These are phyloP conservation scores for Salinomyces thailandicus DNA, from an alignment of 2,329 filamentous ascomycete species.

Conservation along the genomic window DNA sequence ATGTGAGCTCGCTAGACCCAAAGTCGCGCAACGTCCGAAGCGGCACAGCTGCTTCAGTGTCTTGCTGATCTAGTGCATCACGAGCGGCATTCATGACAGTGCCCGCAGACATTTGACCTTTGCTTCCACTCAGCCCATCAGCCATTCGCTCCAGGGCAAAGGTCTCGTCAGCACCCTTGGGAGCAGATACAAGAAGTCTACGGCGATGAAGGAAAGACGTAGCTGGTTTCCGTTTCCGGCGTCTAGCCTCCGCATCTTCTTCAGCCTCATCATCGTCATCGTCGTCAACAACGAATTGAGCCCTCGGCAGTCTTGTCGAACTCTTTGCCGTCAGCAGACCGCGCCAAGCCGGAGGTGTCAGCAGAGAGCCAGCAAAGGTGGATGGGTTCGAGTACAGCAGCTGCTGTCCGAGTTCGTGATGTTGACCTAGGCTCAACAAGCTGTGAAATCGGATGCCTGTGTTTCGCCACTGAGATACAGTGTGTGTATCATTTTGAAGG, in stretches of 20 bases:
- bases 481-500: not conserved
- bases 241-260: too few species aligned
- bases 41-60: not conserved
- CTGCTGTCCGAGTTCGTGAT: not conserved
- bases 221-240: not conserved
- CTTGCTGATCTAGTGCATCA: not conserved
- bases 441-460: not conserved
- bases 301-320: constrained; percentile 5
- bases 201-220: not conserved
- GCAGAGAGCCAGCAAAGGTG: not conserved
- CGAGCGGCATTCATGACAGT: not conserved
- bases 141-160: constrained; percentile 4
- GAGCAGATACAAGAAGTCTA: not conserved
- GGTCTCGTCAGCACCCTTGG: constrained; percentile 2
- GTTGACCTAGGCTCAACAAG: not conserved
- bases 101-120: not conserved
- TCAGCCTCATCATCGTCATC: not conserved
- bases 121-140: not conserved
- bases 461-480: not conserved
- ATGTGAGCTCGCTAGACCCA: constrained; percentile 5
- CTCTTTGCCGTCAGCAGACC: constrained; percentile 6
- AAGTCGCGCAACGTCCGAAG: constrained; percentile 8
- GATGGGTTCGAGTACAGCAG: not conserved
- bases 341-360: constrained; percentile 13
- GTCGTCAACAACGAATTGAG: constrained; percentile 13